A percentile compares a stretch with the other conserved stretches of the same genome.
Evolutionary conservation across 2,329 filamentous ascomycete genomes (phyloP).

Genomic region (Chrysoporthe puriensis): DNA sequence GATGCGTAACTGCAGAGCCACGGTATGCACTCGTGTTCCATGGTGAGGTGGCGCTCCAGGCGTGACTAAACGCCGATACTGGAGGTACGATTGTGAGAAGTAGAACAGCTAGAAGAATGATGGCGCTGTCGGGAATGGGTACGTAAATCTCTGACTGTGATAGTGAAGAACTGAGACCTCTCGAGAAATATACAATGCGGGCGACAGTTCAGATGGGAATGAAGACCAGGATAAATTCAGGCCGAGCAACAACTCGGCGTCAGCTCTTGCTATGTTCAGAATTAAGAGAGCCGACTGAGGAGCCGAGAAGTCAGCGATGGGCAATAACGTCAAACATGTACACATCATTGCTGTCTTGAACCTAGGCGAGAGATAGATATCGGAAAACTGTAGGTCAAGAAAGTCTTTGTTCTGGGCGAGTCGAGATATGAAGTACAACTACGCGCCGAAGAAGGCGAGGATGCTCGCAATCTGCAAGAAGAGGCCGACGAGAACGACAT

Average conservation of each 20-base stretch:
- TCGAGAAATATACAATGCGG: conserved; percentile 44
- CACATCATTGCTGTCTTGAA: conserved; percentile 51
- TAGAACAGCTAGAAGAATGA: conserved; percentile 43
- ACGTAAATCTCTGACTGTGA: conserved; percentile 45
- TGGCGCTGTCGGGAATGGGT: conserved; percentile 46
- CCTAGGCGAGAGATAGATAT: conserved; percentile 45
- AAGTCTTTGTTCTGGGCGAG: conserved; percentile 43
- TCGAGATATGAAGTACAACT: conserved; percentile 46
- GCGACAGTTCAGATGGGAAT: conserved; percentile 48
- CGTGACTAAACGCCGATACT: conserved; percentile 43
- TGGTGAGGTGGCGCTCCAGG: conserved; percentile 47
- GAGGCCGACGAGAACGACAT: conserved; percentile 49
- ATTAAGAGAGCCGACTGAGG: background rate
- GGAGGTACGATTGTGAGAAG: conserved; percentile 44
- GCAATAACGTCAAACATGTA: conserved; percentile 36
- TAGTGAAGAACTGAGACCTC: conserved; percentile 40
- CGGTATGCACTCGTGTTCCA: conserved; percentile 12
- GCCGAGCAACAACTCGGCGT: conserved; percentile 34
- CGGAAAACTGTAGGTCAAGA: conserved; percentile 44
- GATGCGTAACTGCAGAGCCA: background rate
- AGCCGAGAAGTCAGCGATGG: background rate
- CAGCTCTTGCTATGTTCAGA: background rate
- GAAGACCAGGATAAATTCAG: conserved; percentile 43
- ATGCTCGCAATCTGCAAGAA: conserved; percentile 48
- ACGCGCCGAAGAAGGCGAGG: conserved; percentile 43